Evolutionary conservation across 2,329 filamentous ascomycete genomes (phyloP).

Genomic region (Daldinia sp.): DNA sequence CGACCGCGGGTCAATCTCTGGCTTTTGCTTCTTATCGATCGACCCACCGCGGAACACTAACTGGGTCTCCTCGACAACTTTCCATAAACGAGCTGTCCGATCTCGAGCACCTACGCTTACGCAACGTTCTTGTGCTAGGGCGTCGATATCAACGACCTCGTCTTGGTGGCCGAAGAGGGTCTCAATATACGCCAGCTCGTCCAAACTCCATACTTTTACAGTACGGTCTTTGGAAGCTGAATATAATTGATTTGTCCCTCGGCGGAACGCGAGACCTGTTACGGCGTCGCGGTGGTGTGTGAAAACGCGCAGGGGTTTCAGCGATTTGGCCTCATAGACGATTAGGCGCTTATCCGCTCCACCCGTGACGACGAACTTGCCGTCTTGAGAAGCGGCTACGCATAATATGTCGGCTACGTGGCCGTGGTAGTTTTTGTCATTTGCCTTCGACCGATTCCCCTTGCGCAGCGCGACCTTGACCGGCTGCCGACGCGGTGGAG

Average conservation of each 20-base stretch:
- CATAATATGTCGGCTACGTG: slow-evolving; percentile 83
- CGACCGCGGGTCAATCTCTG: slow-evolving; percentile 58
- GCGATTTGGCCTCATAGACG: slow-evolving; percentile 82
- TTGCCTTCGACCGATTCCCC: slow-evolving; percentile 66
- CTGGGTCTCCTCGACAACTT: slow-evolving; percentile 93
- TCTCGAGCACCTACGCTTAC: slow-evolving; percentile 91
- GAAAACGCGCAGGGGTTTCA: slow-evolving; percentile 84
- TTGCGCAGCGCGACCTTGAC: slow-evolving; percentile 69
- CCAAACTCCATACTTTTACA: slow-evolving; percentile 93
- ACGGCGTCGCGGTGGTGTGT: slow-evolving; percentile 91
- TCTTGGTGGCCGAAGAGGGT: slow-evolving; percentile 97
- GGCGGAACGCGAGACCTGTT: slow-evolving; percentile 83
- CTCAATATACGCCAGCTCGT: slow-evolving; percentile 87
- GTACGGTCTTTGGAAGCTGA: slow-evolving; percentile 90
- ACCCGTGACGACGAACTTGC: slow-evolving; percentile 89
- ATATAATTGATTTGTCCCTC: slow-evolving; percentile 90
- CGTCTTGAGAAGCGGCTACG: slow-evolving; percentile 87
- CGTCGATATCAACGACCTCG: slow-evolving; percentile 82
- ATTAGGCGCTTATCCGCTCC: slow-evolving; percentile 85
- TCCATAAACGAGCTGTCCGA: slow-evolving; percentile 92
- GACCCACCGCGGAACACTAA: slow-evolving; percentile 87
- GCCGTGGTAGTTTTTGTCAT: slow-evolving; percentile 74
- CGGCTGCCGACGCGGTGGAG: slow-evolving; percentile 68
- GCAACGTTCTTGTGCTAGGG: slow-evolving; percentile 85
- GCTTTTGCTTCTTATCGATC: slow-evolving; percentile 60